These are phyloP conservation scores for Microcera coccophila DNA, from an alignment of 2,329 filamentous ascomycete species.

Conservation along the genomic window DNA sequence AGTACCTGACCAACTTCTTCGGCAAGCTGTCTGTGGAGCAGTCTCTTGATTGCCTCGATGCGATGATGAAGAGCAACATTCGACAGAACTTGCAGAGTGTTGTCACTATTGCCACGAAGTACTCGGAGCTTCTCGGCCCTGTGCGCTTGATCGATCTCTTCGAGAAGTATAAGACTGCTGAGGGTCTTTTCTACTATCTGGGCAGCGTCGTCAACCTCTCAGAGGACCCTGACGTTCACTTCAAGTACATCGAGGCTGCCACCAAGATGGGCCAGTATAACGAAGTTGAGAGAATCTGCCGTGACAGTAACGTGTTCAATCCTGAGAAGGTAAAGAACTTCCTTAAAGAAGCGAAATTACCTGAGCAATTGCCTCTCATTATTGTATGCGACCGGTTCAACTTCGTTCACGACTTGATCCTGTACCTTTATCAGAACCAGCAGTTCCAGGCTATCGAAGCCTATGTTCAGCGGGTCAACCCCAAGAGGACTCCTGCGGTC, in stretches of 20 bases:
- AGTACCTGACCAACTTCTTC: slow-evolving; percentile 91
- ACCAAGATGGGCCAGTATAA: slow-evolving; percentile 90
- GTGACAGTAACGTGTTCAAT: slow-evolving; percentile 87
- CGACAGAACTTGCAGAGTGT: slow-evolving; percentile 94
- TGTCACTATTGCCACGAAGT: slow-evolving; percentile 94
- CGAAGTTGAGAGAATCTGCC: slow-evolving; percentile 95
- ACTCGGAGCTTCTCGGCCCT: slow-evolving; percentile 90
- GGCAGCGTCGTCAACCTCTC: slow-evolving; percentile 97
- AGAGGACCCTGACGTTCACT: slow-evolving; percentile 91
- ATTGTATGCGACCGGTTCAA: slow-evolving; percentile 99
- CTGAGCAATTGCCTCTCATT: slow-evolving; percentile 91
- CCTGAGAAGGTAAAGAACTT: slow-evolving; percentile 98
- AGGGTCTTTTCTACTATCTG: slow-evolving; percentile 97
- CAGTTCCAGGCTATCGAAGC: slow-evolving; percentile 99
- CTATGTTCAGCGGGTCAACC: slow-evolving; percentile 96
- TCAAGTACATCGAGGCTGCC: slow-evolving; percentile 98
- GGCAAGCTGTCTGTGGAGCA: slow-evolving; percentile 93
- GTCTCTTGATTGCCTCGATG: slow-evolving; percentile 87
- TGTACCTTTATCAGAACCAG: slow-evolving; percentile 98
- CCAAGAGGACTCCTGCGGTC: slow-evolving; percentile 82
- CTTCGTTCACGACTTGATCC: slow-evolving; percentile 92
- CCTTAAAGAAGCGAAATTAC: slow-evolving; percentile 89
- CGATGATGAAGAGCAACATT: slow-evolving; percentile 95
- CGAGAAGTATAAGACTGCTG: slow-evolving; percentile 95
- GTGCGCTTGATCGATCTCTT: slow-evolving; percentile 85